Conservation (phyloP, 257 asterid genomes). For the Solanum ahanhuiri region DNA sequence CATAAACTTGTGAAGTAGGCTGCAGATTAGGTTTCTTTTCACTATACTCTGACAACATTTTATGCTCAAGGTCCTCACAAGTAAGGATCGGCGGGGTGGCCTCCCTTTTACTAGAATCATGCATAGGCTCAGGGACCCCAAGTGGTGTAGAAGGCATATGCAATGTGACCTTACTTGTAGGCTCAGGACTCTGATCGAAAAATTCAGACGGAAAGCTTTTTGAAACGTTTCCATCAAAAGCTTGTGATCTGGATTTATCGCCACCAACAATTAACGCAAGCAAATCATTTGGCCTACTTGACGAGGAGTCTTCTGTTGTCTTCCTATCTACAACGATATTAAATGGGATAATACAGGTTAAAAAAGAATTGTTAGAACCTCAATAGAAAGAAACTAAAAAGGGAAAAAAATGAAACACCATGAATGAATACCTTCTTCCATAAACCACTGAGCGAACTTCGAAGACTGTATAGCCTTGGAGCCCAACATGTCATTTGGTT, state of each 20-base stretch:
- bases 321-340: neutral
- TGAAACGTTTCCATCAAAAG: neutral
- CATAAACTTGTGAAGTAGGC: slow-evolving; percentile 20
- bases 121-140: slow-evolving; percentile 2
- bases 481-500: neutral
- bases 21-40: slow-evolving; percentile 25
- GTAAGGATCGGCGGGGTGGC: slow-evolving; percentile 43
- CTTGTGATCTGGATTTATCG: neutral
- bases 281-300: neutral
- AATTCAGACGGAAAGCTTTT: neutral
- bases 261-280: neutral
- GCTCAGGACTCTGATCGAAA: neutral
- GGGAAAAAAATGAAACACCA: neutral
- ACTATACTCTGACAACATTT: slow-evolving; percentile 59
- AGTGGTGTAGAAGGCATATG: neutral
- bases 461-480: neutral
- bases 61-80: slow-evolving; percentile 89
- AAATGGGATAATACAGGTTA: neutral
- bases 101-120: slow-evolving; percentile 27
- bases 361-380: neutral
- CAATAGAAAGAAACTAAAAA: neutral
- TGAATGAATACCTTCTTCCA: neutral
- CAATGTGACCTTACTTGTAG: neutral
- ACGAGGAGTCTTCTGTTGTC: neutral
- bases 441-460: neutral